Percentiles rank a stretch among this genome's conserved stretches.
Conservation (phyloP, 2,329 filamentous ascomycete genomes). For the Microcera coccophila region DNA sequence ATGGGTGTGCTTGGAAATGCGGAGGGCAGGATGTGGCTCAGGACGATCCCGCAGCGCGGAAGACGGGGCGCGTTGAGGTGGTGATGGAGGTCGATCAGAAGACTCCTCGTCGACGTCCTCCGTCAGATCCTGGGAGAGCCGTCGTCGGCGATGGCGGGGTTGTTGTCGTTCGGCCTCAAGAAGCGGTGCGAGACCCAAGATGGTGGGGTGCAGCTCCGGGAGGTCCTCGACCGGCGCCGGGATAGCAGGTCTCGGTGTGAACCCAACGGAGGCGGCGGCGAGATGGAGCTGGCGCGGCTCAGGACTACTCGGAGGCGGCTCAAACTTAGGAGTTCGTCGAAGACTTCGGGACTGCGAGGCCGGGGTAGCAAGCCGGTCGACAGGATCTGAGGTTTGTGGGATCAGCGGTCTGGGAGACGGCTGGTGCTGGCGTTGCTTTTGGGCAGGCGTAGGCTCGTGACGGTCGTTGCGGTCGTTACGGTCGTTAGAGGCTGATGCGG, state of each 20-base stretch:
- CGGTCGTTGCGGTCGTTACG: conserved; percentile 56
- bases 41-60: conserved; percentile 32
- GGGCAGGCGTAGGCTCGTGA: conserved; percentile 45
- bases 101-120: conserved; percentile 43
- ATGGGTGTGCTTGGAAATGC: conserved; percentile 78
- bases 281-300: conserved; percentile 43
- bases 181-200: conserved; percentile 31
- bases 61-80: conserved; percentile 20
- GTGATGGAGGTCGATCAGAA: conserved; percentile 24
- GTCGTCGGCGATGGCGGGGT: conserved; percentile 28
- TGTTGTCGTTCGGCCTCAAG: conserved; percentile 38
- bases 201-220: conserved; percentile 23
- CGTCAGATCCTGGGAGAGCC: conserved; percentile 48
- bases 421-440: conserved; percentile 35
- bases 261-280: conserved; percentile 46
- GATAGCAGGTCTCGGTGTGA: conserved; percentile 37
- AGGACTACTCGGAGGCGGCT: conserved; percentile 38
- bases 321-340: conserved; percentile 51
- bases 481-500: conserved; percentile 45
- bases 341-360: conserved; percentile 45
- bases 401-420: conserved; percentile 18
- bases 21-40: conserved; percentile 47
- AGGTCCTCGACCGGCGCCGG: conserved; percentile 18
- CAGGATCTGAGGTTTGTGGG: conserved; percentile 33
- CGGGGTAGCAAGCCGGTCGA: conserved; percentile 43